Conservation (phyloP, 441 rosid species). For the Jatropha multifida region DNA sequence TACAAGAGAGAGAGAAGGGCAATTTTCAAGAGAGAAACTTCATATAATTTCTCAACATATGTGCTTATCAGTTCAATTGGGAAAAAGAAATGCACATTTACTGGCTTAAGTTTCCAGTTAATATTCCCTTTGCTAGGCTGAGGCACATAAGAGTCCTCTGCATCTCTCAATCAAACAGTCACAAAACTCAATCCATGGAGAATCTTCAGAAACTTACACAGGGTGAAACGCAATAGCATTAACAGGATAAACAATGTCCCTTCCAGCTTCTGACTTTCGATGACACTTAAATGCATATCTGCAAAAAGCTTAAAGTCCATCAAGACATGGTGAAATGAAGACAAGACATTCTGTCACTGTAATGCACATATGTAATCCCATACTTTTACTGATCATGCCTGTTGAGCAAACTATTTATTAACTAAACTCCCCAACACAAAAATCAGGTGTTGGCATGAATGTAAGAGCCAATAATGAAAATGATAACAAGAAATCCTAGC, state of each 20-base stretch:
- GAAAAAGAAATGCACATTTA: not conserved
- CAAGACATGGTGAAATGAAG: constrained; percentile 1
- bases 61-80: not conserved
- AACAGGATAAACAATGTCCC: constrained; percentile 92
- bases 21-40: not conserved
- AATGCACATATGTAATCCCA: not conserved
- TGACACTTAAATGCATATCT: constrained; percentile 99
- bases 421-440: not conserved
- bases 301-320: constrained; percentile 26
- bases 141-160: not conserved
- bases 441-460: not conserved
- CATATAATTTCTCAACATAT: not conserved
- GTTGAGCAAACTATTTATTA: not conserved
- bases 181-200: not conserved
- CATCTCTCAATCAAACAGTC: constrained; percentile 7
- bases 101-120: not conserved
- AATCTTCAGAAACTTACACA: constrained; percentile 59
- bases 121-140: not conserved
- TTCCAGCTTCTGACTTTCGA: constrained; percentile 95
- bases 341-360: not conserved
- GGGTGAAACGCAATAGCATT: constrained; percentile 98
- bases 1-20: not conserved
- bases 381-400: not conserved
- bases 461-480: not conserved
- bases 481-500: not conserved